phyloP scores from a whole-genome alignment of 441 rosid species.

The Melastoma candidum region DNA sequence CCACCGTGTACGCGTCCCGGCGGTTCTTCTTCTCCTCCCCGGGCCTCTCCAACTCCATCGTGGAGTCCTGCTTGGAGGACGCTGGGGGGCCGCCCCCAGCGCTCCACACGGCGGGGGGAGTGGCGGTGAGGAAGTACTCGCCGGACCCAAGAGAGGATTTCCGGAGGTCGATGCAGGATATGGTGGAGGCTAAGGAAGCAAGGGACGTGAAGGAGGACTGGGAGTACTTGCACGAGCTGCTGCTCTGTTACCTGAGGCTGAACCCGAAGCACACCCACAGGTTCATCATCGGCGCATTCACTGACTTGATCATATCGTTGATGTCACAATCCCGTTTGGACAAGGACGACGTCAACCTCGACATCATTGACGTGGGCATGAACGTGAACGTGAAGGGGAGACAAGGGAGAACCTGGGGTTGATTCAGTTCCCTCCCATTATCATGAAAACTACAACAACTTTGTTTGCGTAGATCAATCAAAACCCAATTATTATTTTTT shows the following conservation, averaged over 20 bases:
- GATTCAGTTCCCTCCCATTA: too few relatives aligned
- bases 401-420: too few relatives aligned
- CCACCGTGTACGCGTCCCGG: conserved; percentile 64
- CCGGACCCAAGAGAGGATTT: conserved; percentile 76
- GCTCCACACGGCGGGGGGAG: conserved; percentile 26
- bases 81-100: conserved; percentile 16
- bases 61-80: conserved; percentile 13
- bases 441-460: too few relatives aligned
- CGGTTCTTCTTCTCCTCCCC: conserved; percentile 91
- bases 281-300: conserved; percentile 63
- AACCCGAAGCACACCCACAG: conserved; percentile 66
- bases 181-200: conserved; percentile 58
- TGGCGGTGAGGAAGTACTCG: conserved; percentile 51
- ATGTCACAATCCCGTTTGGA: conserved; percentile 22
- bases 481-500: too few relatives aligned
- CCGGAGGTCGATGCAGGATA: conserved; percentile 65
- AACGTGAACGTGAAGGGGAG: too few relatives aligned
- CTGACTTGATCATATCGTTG: conserved; percentile 47
- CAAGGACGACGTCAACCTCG: too few relatives aligned
- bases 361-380: too few relatives aligned
- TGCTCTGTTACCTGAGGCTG: conserved; percentile 58
- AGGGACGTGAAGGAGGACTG: conserved; percentile 38
- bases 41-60: conserved; percentile 34
- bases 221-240: conserved; percentile 66
- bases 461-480: too few relatives aligned